These are phyloP conservation scores for Paecilomyces niveus DNA, from an alignment of 2,329 filamentous ascomycete species.

Conservation along the genomic window DNA sequence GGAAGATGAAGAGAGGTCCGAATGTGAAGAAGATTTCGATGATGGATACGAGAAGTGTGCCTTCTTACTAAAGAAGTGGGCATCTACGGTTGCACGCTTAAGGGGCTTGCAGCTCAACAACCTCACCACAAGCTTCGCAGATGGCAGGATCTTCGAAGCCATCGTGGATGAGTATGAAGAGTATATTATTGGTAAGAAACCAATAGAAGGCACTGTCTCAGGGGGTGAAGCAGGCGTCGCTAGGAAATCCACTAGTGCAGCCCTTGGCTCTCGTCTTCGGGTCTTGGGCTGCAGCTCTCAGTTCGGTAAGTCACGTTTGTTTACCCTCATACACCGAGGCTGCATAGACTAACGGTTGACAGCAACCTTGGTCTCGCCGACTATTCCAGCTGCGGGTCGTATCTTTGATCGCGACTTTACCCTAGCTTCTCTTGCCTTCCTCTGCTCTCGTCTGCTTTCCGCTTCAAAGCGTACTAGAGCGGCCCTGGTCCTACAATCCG, in stretches of 20 bases:
- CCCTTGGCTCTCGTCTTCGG: slow-evolving; percentile 27
- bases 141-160: slow-evolving; percentile 46
- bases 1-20: slow-evolving; percentile 12
- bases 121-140: slow-evolving; percentile 52
- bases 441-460: slow-evolving; percentile 52
- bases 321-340: background rate
- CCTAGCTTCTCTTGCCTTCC: slow-evolving; percentile 50
- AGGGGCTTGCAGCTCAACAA: slow-evolving; percentile 45
- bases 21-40: slow-evolving; percentile 20
- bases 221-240: background rate
- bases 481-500: slow-evolving; percentile 46
- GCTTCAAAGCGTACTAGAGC: slow-evolving; percentile 44
- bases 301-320: slow-evolving; percentile 29
- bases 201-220: background rate
- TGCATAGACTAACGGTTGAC: slow-evolving; percentile 9
- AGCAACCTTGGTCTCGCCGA: slow-evolving; percentile 40
- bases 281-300: slow-evolving; percentile 36
- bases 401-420: slow-evolving; percentile 51
- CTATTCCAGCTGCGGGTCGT: slow-evolving; percentile 18
- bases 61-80: slow-evolving; percentile 50
- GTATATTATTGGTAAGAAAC: slow-evolving; percentile 23
- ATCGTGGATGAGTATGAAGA: slow-evolving; percentile 53
- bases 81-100: slow-evolving; percentile 42
- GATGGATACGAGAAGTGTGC: slow-evolving; percentile 22
- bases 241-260: background rate